phyloP scores from a whole-genome alignment of 2,329 filamentous ascomycete species.

The Lecanicillium sp. region DNA sequence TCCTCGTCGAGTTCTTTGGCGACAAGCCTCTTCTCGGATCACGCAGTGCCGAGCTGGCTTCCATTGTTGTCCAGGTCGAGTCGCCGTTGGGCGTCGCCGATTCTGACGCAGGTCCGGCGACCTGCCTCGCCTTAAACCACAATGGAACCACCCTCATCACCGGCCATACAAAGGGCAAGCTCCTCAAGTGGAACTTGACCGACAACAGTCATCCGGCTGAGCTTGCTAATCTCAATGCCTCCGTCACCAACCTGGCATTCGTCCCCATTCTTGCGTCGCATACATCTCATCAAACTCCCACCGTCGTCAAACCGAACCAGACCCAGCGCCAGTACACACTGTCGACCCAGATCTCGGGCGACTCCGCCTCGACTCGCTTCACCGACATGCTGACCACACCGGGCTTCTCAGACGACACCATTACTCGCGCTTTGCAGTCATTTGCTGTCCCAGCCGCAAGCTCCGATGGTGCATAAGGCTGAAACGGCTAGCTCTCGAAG shows the following conservation, averaged over 20 bases:
- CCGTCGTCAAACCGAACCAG: constrained; percentile 75
- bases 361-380: constrained; percentile 36
- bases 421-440: constrained; percentile 45
- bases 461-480: constrained; percentile 14
- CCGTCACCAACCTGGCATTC: constrained; percentile 77
- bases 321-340: constrained; percentile 60
- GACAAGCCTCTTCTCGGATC: constrained; percentile 50
- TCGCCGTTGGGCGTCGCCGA: constrained; percentile 52
- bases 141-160: constrained; percentile 76
- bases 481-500: background rate
- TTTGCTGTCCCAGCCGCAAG: constrained; percentile 31
- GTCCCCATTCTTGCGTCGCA: constrained; percentile 46
- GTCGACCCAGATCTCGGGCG: constrained; percentile 54
- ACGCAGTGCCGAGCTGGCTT: constrained; percentile 45
- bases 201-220: constrained; percentile 62
- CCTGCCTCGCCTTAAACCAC: constrained; percentile 69
- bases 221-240: constrained; percentile 67
- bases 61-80: constrained; percentile 51
- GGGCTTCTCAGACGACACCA: constrained; percentile 40
- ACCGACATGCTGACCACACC: constrained; percentile 38
- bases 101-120: constrained; percentile 57
- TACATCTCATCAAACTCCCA: constrained; percentile 42
- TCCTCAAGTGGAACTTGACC: constrained; percentile 74
- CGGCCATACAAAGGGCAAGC: constrained; percentile 73
- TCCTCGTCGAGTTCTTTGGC: constrained; percentile 67